Evolutionary conservation across 1,284 basidiomycete genomes (phyloP).

Genomic region (Leccinum subrobustum): DNA sequence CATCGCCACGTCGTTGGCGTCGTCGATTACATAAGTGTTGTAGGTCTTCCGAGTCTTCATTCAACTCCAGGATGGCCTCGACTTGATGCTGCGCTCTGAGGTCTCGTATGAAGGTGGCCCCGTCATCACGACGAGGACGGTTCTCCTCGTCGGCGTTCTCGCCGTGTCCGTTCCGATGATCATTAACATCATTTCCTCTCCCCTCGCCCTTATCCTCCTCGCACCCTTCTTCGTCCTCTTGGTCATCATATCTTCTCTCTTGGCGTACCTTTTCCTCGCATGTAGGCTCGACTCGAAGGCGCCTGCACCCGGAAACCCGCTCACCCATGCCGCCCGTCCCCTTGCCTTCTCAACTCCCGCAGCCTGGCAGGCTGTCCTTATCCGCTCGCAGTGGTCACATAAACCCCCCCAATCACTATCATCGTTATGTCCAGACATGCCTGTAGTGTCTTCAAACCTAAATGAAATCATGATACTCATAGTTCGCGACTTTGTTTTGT

Average conservation of each 20-base stretch:
- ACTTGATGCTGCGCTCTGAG: conserved; percentile 17
- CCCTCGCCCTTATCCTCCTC: conserved; percentile 61
- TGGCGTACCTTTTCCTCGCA: conserved; percentile 53
- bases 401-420: conserved; percentile 62
- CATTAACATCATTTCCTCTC: conserved; percentile 59
- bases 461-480: conserved; percentile 80
- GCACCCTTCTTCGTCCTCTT: conserved; percentile 56
- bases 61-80: background rate
- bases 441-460: conserved; percentile 62
- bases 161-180: conserved; percentile 53
- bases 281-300: conserved; percentile 53
- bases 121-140: conserved; percentile 44
- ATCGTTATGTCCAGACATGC: conserved; percentile 59
- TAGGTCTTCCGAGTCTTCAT: background rate
- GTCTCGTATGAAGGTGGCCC: conserved; percentile 23
- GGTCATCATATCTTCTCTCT: conserved; percentile 49
- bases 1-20: too few relatives aligned
- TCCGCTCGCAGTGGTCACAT: conserved; percentile 80
- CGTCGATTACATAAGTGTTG: background rate
- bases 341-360: conserved; percentile 86
- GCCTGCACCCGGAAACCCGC: conserved; percentile 33
- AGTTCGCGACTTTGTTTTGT: conserved; percentile 79
- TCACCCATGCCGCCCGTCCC: conserved; percentile 59
- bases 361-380: conserved; percentile 86
- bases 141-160: conserved; percentile 52